Evolutionary conservation across 140 eudicot genomes (phyloP).

Genomic region (Stevia rebaudiana): DNA sequence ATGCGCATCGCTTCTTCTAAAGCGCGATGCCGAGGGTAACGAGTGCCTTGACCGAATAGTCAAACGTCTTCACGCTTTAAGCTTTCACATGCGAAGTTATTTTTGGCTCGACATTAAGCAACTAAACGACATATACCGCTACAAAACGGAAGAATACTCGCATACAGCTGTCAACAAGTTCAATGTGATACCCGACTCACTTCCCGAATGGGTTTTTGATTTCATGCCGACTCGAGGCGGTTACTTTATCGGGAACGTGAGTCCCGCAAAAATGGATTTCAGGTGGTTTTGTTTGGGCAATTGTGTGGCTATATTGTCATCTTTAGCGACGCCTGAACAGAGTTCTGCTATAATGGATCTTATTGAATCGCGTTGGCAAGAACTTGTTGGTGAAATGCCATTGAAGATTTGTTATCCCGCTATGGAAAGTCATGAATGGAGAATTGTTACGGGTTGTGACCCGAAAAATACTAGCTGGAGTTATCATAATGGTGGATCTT

Average conservation of each 20-base stretch:
- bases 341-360: slow-evolving; percentile 80
- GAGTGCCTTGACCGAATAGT: slow-evolving; percentile 51
- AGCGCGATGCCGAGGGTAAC: slow-evolving; percentile 54
- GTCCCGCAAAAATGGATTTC: slow-evolving; percentile 85
- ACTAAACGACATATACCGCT: slow-evolving; percentile 73
- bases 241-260: slow-evolving; percentile 77
- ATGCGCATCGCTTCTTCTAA: slow-evolving; percentile 62
- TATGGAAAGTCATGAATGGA: slow-evolving; percentile 84
- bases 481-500: slow-evolving; percentile 87
- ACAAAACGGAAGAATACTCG: slow-evolving; percentile 83
- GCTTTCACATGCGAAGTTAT: slow-evolving; percentile 87
- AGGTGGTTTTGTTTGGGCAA: slow-evolving; percentile 92
- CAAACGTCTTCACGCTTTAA: slow-evolving; percentile 71
- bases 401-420: slow-evolving; percentile 83
- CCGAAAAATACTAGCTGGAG: slow-evolving; percentile 90
- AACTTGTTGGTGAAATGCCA: slow-evolving; percentile 87
- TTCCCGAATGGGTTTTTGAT: slow-evolving; percentile 47
- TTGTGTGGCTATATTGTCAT: slow-evolving; percentile 75
- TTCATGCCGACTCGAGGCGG: slow-evolving; percentile 87
- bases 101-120: slow-evolving; percentile 85
- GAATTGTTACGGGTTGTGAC: slow-evolving; percentile 81
- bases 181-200: too few relatives aligned
- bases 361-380: slow-evolving; percentile 76
- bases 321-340: slow-evolving; percentile 84
- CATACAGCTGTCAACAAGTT: slow-evolving; percentile 15